Conservation (phyloP, 805 yeast species). For the Kuraishia piskuri region DNA sequence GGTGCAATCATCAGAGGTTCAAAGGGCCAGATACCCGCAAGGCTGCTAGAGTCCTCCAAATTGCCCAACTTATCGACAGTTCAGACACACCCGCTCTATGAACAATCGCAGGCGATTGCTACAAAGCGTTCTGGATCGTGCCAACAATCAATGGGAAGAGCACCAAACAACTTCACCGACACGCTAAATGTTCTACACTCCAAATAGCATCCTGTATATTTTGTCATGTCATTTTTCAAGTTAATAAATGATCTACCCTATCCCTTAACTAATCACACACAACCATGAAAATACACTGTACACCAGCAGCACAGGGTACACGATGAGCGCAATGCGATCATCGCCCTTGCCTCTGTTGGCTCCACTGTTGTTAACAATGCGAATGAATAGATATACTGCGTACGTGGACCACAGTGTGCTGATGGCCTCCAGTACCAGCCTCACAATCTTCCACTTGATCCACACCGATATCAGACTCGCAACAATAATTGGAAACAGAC, state of each 20-base stretch:
- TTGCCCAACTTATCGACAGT: conserved; percentile 11
- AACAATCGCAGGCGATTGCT: background rate
- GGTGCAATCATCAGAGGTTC: conserved; percentile 16
- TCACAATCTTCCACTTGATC: conserved; percentile 31
- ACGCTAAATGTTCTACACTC: background rate
- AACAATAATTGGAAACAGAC: conserved; percentile 43
- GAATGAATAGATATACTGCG: conserved; percentile 41
- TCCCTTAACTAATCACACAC: conserved; percentile 34
- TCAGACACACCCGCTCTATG: conserved; percentile 5
- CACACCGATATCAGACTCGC: conserved; percentile 39
- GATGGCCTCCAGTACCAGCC: conserved; percentile 31
- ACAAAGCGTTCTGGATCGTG: background rate
- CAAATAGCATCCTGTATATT: too few relatives aligned
- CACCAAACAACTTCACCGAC: background rate
- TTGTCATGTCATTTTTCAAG: too few relatives aligned
- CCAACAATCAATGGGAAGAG: background rate
- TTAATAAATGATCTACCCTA: background rate
- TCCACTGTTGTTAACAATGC: conserved; percentile 30
- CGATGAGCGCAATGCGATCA: conserved; percentile 42
- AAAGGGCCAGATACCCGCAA: conserved; percentile 9
- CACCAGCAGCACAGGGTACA: conserved; percentile 45
- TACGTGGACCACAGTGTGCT: conserved; percentile 43
- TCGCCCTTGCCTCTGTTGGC: conserved; percentile 38
- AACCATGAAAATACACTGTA: conserved; percentile 48
- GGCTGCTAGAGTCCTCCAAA: conserved; percentile 12